phyloP scores from a whole-genome alignment of 306 rosid species.

The Fragaria nilgerrensis region DNA sequence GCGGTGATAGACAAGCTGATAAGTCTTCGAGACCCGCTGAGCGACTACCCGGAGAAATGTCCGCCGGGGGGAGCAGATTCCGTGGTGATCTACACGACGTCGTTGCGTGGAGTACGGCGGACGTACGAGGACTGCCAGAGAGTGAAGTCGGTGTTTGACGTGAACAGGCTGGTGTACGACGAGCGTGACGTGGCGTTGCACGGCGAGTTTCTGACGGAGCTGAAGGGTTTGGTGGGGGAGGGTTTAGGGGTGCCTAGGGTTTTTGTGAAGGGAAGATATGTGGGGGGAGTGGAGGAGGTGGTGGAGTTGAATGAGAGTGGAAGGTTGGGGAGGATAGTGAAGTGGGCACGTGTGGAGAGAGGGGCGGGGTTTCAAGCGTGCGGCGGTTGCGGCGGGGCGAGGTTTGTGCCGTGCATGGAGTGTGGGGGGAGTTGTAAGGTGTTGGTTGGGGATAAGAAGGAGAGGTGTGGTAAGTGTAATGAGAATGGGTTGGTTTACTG shows the following conservation, averaged over 20 bases:
- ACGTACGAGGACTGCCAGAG: constrained; percentile 71
- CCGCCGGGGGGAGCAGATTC: constrained; percentile 65
- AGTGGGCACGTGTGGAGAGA: constrained; percentile 56
- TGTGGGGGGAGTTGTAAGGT: constrained; percentile 83
- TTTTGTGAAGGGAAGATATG: constrained; percentile 77
- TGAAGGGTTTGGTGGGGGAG: constrained; percentile 52
- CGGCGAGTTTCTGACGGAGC: constrained; percentile 55
- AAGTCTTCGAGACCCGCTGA: constrained; percentile 47
- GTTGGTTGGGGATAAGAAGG: constrained; percentile 27
- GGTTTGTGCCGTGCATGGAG: constrained; percentile 81
- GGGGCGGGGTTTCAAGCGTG: constrained; percentile 61
- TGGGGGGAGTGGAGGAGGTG: constrained; percentile 70
- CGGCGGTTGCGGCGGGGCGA: constrained; percentile 73
- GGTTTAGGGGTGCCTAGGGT: constrained; percentile 52
- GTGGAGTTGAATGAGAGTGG: constrained; percentile 67
- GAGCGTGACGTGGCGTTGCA: constrained; percentile 93
- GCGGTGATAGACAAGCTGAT: constrained; percentile 28
- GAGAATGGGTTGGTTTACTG: constrained; percentile 80
- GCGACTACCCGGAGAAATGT: constrained; percentile 60
- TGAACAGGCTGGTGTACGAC: constrained; percentile 56
- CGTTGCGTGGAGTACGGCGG: constrained; percentile 71
- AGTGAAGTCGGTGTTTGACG: constrained; percentile 56
- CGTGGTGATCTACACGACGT: constrained; percentile 88
- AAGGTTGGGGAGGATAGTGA: constrained; percentile 51
- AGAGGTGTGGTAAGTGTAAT: constrained; percentile 64